phyloP scores from a whole-genome alignment of 192 early-diverging fungal genomes.

The Entomortierella lignicola region DNA sequence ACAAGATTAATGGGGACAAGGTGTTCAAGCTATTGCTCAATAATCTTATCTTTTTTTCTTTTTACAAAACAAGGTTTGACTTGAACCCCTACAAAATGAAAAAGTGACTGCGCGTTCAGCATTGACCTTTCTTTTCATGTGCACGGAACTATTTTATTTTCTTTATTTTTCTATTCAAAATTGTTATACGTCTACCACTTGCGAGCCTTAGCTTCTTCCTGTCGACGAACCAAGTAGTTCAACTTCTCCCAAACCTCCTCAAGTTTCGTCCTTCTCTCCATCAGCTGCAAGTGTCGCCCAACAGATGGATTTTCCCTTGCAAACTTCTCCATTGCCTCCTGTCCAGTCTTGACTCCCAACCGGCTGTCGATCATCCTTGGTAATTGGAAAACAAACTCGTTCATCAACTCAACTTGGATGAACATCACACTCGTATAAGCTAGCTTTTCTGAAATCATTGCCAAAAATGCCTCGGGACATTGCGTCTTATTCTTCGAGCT shows the following conservation, averaged over 20 bases:
- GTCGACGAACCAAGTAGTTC: constrained; percentile 67
- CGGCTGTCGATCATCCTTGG: constrained; percentile 94
- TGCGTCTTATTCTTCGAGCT: constrained; percentile 86
- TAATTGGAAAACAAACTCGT: constrained; percentile 98
- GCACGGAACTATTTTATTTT: not conserved
- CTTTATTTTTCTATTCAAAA: not conserved
- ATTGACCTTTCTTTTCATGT: no score
- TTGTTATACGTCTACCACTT: constrained; percentile 17
- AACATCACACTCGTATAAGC: constrained; percentile 98
- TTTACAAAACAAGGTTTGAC: no score
- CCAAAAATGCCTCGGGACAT: constrained; percentile 95
- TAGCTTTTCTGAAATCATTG: constrained; percentile 93
- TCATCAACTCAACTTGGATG: constrained; percentile 95
- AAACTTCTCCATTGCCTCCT: constrained; percentile 86
- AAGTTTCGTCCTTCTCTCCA: constrained; percentile 86
- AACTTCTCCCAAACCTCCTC: constrained; percentile 84
- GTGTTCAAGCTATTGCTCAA: no score
- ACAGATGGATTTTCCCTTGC: constrained; percentile 91
- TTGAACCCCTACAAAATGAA: no score
- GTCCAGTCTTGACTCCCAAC: constrained; percentile 87
- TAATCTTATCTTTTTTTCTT: no score
- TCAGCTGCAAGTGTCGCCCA: constrained; percentile 84
- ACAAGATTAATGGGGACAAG: no score
- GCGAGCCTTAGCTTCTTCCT: constrained; percentile 63
- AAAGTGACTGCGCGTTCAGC: no score